Conservation (phyloP, 768 basidiomycete species). For the Agaricus bisporus region DNA sequence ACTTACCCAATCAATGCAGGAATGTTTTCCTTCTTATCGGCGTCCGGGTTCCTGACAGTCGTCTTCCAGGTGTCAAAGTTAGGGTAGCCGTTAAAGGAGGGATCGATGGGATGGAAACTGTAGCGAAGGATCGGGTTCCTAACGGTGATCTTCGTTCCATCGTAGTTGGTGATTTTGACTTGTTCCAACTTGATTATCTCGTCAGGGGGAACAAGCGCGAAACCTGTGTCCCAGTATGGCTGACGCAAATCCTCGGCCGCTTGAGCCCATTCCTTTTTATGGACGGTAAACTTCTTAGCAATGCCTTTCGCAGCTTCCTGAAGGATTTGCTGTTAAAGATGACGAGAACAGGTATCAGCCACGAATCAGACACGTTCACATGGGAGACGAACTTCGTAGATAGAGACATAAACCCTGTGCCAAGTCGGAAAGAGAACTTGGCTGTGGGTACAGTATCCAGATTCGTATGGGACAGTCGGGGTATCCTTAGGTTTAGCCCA, state of each 20-base stretch:
- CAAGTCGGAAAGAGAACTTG: constrained; percentile 48
- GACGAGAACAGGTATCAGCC: background rate
- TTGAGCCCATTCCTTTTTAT: background rate
- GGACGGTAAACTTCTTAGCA: constrained; percentile 31
- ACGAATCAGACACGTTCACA: background rate
- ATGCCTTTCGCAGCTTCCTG: constrained; percentile 32
- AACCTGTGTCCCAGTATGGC: constrained; percentile 53
- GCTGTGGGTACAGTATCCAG: constrained; percentile 52
- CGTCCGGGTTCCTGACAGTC: constrained; percentile 24
- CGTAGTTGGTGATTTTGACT: constrained; percentile 26
- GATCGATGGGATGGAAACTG: constrained; percentile 26
- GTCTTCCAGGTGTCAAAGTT: constrained; percentile 19
- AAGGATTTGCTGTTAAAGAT: constrained; percentile 36
- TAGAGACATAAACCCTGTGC: constrained; percentile 47
- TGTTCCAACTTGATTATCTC: constrained; percentile 29
- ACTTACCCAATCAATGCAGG: constrained; percentile 19
- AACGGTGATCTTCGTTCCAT: constrained; percentile 23
- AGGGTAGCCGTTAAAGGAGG: constrained; percentile 18
- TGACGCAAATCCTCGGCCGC: constrained; percentile 33
- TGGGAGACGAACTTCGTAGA: constrained; percentile 36
- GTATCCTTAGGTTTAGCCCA: constrained; percentile 28
- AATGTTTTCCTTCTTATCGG: constrained; percentile 21
- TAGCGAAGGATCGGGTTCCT: constrained; percentile 31
- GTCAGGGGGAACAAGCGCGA: constrained; percentile 29
- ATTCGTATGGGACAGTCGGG: constrained; percentile 19